These are phyloP conservation scores for Yamadazyma epiphylla DNA, from an alignment of 1,139 yeast species.

Conservation along the genomic window DNA sequence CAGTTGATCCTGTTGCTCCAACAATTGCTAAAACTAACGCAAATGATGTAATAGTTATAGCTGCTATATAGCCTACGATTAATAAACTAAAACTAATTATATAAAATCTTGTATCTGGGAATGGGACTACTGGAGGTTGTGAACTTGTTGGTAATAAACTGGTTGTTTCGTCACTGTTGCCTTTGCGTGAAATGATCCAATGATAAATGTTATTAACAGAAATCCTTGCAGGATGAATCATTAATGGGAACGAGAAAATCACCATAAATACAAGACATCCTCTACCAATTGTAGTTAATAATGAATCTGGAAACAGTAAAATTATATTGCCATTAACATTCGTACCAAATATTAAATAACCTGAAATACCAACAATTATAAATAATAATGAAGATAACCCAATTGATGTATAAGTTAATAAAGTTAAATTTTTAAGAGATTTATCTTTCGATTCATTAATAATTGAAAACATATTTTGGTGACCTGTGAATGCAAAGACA, in stretches of 20 bases:
- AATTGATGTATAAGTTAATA: slow-evolving; percentile 56
- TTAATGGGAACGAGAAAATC: slow-evolving; percentile 81
- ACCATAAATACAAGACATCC: slow-evolving; percentile 79
- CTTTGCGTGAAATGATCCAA: slow-evolving; percentile 36
- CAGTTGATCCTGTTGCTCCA: slow-evolving; percentile 61
- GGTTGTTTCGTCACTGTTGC: slow-evolving; percentile 3
- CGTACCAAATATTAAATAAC: slow-evolving; percentile 44
- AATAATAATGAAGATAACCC: slow-evolving; percentile 31
- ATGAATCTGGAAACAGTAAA: slow-evolving; percentile 53
- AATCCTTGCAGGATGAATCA: slow-evolving; percentile 89
- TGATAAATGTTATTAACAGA: slow-evolving; percentile 72
- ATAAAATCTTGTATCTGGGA: slow-evolving; percentile 46
- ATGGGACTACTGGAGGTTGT: slow-evolving; percentile 38
- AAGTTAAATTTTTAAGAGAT: slow-evolving; percentile 44
- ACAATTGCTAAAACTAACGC: slow-evolving; percentile 55
- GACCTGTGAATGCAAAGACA: slow-evolving; percentile 49
- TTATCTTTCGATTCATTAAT: slow-evolving; percentile 54
- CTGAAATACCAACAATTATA: slow-evolving; percentile 38
- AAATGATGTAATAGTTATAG: slow-evolving; percentile 46
- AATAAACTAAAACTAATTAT: slow-evolving; percentile 45
- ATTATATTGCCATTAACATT: slow-evolving; percentile 72
- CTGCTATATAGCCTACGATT: slow-evolving; percentile 39
- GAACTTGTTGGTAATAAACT: slow-evolving; percentile 4
- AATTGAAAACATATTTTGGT: slow-evolving; percentile 49
- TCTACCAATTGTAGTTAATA: slow-evolving; percentile 62